Evolutionary conservation across 2,329 filamentous ascomycete genomes (phyloP).

Genomic region (Diaporthe sp.): DNA sequence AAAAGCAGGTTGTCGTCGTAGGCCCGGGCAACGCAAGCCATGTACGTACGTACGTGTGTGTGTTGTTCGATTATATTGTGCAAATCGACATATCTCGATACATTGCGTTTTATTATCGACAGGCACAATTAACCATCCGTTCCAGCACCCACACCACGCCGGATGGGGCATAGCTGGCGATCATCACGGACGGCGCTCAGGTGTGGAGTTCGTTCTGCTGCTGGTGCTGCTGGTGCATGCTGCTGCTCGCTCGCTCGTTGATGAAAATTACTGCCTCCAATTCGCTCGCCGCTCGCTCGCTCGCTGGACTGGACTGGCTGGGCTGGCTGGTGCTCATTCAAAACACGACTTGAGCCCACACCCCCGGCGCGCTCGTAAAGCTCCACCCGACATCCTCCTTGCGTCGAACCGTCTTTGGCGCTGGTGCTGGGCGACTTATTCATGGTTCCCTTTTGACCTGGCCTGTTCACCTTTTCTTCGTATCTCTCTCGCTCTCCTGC

Average conservation of each 20-base stretch:
- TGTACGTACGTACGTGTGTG: no score
- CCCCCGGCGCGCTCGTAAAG: constrained; percentile 18
- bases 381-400: constrained; percentile 21
- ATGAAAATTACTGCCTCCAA: neutral
- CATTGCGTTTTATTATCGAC: neutral
- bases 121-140: neutral
- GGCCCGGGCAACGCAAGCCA: neutral
- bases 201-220: no score
- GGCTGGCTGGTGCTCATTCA: constrained; percentile 20
- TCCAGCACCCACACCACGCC: constrained; percentile 18
- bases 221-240: no score
- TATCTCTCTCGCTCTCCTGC: neutral
- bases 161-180: constrained; percentile 5
- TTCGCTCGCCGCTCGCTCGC: no score
- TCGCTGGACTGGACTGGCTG: no score
- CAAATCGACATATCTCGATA: constrained; percentile 4
- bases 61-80: no score
- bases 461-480: neutral
- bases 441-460: constrained; percentile 9
- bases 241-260: neutral
- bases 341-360: constrained; percentile 10
- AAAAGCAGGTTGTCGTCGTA: neutral
- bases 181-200: constrained; percentile 31
- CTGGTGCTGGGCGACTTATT: constrained; percentile 12
- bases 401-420: constrained; percentile 10